These are phyloP conservation scores for Penicillium cosmopolitanum DNA, from an alignment of 495 filamentous ascomycete species.

Conservation along the genomic window DNA sequence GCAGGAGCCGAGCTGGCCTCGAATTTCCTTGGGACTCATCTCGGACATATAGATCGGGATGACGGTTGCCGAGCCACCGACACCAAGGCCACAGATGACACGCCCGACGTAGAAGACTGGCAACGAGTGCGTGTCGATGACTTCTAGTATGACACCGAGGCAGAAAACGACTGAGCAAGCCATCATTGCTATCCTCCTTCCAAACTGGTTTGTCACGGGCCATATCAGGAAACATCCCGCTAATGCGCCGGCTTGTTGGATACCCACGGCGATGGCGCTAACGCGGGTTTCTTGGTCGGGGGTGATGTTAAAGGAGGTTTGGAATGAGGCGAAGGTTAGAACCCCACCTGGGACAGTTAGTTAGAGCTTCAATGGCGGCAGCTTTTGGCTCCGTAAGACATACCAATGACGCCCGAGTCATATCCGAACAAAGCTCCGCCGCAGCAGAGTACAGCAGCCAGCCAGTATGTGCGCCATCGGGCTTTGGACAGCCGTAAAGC, in stretches of 20 bases:
- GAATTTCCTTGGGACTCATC: conserved; percentile 58
- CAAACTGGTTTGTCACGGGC: conserved; percentile 49
- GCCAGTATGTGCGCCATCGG: conserved; percentile 54
- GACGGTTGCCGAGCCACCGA: conserved; percentile 59
- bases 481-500: conserved; percentile 31
- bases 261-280: conserved; percentile 49
- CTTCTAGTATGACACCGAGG: conserved; percentile 49
- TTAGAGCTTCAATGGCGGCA: background rate
- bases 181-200: conserved; percentile 49
- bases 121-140: conserved; percentile 46
- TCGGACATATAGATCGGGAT: conserved; percentile 62
- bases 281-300: conserved; percentile 39
- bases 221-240: conserved; percentile 54
- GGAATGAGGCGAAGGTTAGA: conserved; percentile 51
- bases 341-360: conserved; percentile 42
- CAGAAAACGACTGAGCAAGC: conserved; percentile 50
- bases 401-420: conserved; percentile 52
- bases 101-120: conserved; percentile 50
- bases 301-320: conserved; percentile 44
- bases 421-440: conserved; percentile 50
- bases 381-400: background rate
- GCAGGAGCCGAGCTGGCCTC: conserved; percentile 55
- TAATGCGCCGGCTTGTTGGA: conserved; percentile 51
- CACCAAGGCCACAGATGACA: conserved; percentile 58
- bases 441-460: conserved; percentile 51